A percentile compares a stretch with the other conserved stretches of the same genome.
phyloP scores from a whole-genome alignment of 2,329 filamentous ascomycete genomes.

The Beauveria brongniartii region DNA sequence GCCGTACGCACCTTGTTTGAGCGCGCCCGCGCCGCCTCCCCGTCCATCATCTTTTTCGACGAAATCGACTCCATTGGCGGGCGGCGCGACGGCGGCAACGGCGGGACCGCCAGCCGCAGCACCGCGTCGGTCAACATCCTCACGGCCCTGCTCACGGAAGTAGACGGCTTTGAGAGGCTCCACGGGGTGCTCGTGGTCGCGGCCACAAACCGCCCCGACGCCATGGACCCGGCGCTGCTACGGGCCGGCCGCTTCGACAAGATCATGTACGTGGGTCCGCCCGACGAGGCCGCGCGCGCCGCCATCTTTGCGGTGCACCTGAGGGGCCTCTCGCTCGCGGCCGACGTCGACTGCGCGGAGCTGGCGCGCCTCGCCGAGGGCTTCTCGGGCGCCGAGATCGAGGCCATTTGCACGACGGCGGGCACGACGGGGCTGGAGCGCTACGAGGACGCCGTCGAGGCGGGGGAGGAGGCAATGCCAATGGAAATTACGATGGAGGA shows the following conservation, averaged over 20 bases:
- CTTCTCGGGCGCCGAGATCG: conserved; percentile 79
- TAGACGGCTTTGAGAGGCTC: conserved; percentile 86
- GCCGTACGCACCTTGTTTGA: conserved; percentile 78
- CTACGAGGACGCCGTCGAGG: conserved; percentile 22
- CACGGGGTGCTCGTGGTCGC: conserved; percentile 80
- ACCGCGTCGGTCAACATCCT: conserved; percentile 66
- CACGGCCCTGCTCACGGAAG: conserved; percentile 83
- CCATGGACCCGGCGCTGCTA: conserved; percentile 77
- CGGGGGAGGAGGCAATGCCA: conserved; percentile 20
- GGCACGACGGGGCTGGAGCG: conserved; percentile 35
- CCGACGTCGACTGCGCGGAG: conserved; percentile 56
- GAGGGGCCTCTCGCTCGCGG: conserved; percentile 47
- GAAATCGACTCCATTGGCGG: conserved; percentile 83
- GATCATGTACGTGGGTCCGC: conserved; percentile 78
- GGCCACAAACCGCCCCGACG: conserved; percentile 84
- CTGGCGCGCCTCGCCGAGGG: conserved; percentile 62
- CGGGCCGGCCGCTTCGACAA: conserved; percentile 80
- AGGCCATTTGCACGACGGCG: conserved; percentile 40
- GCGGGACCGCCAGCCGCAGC: conserved; percentile 22
- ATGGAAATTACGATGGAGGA: conserved; percentile 34
- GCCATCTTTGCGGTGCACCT: conserved; percentile 69
- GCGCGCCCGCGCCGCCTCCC: conserved; percentile 75
- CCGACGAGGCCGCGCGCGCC: conserved; percentile 61
- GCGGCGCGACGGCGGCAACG: conserved; percentile 38
- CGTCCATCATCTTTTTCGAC: conserved; percentile 94